Percentiles rank a stretch among this genome's conserved stretches.
Conservation (phyloP, 2,329 filamentous ascomycete genomes). For the Xylaria arbuscula region DNA sequence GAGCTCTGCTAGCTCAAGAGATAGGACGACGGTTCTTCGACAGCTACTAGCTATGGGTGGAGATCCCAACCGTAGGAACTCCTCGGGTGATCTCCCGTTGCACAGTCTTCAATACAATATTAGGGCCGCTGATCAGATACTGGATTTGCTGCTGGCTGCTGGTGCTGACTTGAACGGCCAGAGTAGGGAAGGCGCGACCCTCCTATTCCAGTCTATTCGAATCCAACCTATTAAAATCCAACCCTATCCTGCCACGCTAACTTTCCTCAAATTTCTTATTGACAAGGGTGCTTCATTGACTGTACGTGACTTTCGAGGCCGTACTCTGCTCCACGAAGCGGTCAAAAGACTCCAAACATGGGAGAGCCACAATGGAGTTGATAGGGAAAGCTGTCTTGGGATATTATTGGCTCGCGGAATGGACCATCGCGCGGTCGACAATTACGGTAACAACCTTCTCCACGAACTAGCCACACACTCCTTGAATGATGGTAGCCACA, state of each 20-base stretch:
- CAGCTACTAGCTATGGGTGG: conserved; percentile 16
- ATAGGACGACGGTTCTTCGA: conserved; percentile 1
- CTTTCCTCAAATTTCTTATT: conserved; percentile 2
- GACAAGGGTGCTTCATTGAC: conserved; percentile 11
- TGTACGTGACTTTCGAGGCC: conserved; percentile 16
- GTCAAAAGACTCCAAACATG: conserved; percentile 23
- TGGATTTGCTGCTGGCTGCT: conserved; percentile 23
- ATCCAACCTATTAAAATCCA: background rate
- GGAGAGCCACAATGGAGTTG: background rate
- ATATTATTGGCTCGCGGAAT: conserved; percentile 16
- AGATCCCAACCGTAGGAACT: conserved; percentile 24
- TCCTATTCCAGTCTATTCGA: conserved; percentile 15
- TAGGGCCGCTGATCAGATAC: conserved; percentile 12
- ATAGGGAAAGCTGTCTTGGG: background rate
- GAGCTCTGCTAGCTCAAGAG: background rate
- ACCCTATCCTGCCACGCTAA: background rate
- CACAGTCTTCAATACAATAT: background rate
- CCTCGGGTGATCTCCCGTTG: conserved; percentile 4
- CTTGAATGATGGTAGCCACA: background rate
- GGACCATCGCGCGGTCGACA: conserved; percentile 4
- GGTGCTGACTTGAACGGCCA: conserved; percentile 19
- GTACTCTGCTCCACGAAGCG: conserved; percentile 27
- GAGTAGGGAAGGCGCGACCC: conserved; percentile 12
- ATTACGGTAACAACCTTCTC: conserved; percentile 25
- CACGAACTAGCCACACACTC: conserved; percentile 21